Evolutionary conservation across 129 eudicot species (phyloP).

Genomic region (Pittosporum tobira): DNA sequence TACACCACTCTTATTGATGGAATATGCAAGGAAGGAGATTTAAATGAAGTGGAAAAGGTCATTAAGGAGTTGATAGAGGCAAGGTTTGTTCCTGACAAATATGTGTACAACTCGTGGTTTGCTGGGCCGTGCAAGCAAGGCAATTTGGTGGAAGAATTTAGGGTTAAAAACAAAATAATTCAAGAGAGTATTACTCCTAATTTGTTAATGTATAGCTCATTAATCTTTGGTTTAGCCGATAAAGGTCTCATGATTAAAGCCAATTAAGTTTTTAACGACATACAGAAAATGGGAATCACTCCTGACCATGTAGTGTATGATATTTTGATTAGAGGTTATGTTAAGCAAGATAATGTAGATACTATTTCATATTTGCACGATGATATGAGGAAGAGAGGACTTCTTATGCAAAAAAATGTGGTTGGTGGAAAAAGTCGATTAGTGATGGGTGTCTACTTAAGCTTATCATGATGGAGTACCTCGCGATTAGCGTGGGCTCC

Average conservation of each 20-base stretch:
- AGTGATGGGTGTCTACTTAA: neutral
- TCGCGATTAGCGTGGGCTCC: too few species aligned
- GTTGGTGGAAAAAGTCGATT: conserved; percentile 1
- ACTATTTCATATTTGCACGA: conserved; percentile 8
- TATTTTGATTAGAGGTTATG: conserved; percentile 14
- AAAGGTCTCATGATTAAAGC: conserved; percentile 18
- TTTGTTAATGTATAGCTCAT: conserved; percentile 14
- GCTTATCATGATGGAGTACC: too few species aligned
- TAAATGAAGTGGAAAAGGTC: conserved; percentile 2
- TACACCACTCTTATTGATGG: conserved; percentile 11
- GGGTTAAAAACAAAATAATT: conserved; percentile 14
- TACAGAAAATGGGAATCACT: conserved; percentile 13
- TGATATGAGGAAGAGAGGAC: conserved; percentile 16
- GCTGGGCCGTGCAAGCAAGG: conserved; percentile 16
- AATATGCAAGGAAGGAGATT: conserved; percentile 6
- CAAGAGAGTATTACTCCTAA: conserved; percentile 10
- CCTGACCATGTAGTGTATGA: conserved; percentile 12
- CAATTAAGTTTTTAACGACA: conserved; percentile 10
- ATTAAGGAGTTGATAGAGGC: conserved; percentile 6
- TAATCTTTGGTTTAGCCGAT: conserved; percentile 13
- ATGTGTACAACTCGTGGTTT: conserved; percentile 12
- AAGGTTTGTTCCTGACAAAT: conserved; percentile 14
- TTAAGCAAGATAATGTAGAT: neutral
- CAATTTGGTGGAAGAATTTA: conserved; percentile 17
- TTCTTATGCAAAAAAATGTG: neutral